Conservation (phyloP, 2,329 filamentous ascomycete species). For the Colletotrichum noveboracense region DNA sequence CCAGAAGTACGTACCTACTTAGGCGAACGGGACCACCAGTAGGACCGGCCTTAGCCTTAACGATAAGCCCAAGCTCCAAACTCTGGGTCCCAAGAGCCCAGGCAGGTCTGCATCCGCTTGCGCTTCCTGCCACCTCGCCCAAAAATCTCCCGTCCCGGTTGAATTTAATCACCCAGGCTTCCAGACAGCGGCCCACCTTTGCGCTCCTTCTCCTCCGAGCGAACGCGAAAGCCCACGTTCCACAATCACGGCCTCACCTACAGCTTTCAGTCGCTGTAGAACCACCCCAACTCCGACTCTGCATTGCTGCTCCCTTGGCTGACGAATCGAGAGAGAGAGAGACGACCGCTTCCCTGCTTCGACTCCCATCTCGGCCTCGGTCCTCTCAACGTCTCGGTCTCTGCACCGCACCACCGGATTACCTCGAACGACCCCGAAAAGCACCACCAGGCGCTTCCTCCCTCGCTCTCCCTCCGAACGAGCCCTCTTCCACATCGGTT, state of each 20-base stretch:
- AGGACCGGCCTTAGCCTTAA: not conserved
- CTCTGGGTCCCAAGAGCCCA: not conserved
- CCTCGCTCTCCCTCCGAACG: not conserved
- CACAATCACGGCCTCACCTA: not conserved
- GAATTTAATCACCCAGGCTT: conserved; percentile 8
- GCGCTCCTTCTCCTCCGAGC: conserved; percentile 1
- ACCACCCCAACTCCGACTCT: not conserved
- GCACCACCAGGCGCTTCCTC: not conserved
- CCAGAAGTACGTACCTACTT: not conserved
- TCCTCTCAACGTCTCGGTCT: not conserved
- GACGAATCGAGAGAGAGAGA: not conserved
- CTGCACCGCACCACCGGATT: not conserved
- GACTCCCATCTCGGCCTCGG: not conserved
- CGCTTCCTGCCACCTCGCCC: conserved; percentile 21
- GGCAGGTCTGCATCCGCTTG: not conserved
- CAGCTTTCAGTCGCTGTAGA: not conserved
- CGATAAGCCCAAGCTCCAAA: conserved; percentile 17
- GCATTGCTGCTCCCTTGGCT: not conserved
- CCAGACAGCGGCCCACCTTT: not conserved
- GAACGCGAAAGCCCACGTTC: not conserved
- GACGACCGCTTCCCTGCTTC: not conserved
- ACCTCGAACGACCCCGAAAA: not conserved
- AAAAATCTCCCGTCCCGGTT: conserved; percentile 10
- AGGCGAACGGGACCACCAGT: not conserved
- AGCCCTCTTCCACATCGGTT: not conserved